Evolutionary conservation across 352 stramenopile genomes (phyloP), one percentile per base, ranked within the genome.

Genomic region (Phytopythium vexans): DNA sequence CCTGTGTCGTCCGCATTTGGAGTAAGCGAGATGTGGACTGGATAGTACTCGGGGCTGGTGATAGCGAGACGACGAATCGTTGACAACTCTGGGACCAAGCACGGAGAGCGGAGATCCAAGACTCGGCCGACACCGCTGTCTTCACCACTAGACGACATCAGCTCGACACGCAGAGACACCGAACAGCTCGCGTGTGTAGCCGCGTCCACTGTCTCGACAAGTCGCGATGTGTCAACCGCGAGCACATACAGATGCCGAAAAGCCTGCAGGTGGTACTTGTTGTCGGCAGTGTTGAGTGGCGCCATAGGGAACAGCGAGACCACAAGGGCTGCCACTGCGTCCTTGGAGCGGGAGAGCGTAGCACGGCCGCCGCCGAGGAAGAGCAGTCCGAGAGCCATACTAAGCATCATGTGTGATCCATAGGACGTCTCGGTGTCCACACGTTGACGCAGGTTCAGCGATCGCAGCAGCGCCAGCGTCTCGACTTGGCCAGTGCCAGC

Each of bases 371-470:
- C 94, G 31, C 96, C 96, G 4, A 99, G 58, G 55, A 99, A 99
- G 6, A 99, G 74, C 48, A 99, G 69, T 0, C 96, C 97, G 32
- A 99, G 97, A 21, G 96, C 88, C 70, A 95, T 92, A 40, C 82
- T 94, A 43, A 97, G 80, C 11, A 88, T 81, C 92, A 98, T 98
- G 72, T 99, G 96, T 36, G 92, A 97, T 7, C 97, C 97, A 54
- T 98, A 99, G 9, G 83, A 94, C 36, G 98, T 85, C 46, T 89
- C 79, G 3, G 66, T 54, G 40, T 95, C 82, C 4, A 88, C 74
- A n/a, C 78, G 78, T 58, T 92, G 83, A 2, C 83, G 74, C 44
- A 95, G 48, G 32, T 86, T 90, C 53, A 92, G 62, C 3, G 83
- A 87, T 10, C 97, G 95, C 39, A 99, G 74, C 3, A 99, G 44